Percentiles rank a stretch among this genome's conserved stretches.
phyloP scores from a whole-genome alignment of 768 basidiomycete genomes.

The Leccinellum luteum region DNA sequence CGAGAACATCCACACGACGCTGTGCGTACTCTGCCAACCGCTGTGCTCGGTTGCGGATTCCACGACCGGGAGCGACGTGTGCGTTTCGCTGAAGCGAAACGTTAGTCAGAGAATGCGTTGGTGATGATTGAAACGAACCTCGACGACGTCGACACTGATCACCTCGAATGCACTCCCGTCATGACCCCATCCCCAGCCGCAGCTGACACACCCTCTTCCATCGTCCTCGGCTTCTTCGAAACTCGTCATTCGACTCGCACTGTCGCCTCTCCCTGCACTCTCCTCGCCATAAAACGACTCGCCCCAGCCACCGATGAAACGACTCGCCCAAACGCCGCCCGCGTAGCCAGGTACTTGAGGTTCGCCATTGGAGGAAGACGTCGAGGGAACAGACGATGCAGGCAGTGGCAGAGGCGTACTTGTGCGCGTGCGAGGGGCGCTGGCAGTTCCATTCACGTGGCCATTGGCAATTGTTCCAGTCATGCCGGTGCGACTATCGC shows the following conservation, averaged over 20 bases:
- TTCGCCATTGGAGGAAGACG: conserved; percentile 27
- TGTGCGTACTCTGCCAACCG: conserved; percentile 65
- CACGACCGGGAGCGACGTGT: conserved; percentile 51
- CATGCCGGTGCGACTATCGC: conserved; percentile 17
- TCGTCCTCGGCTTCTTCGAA: conserved; percentile 50
- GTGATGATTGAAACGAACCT: conserved; percentile 44
- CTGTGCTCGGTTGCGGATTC: conserved; percentile 61
- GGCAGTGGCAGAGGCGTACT: conserved; percentile 26
- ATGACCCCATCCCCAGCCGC: conserved; percentile 75
- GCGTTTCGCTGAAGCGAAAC: conserved; percentile 43
- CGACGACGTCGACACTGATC: conserved; percentile 57
- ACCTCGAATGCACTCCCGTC: conserved; percentile 78
- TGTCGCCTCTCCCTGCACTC: conserved; percentile 29
- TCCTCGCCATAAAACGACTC: conserved; percentile 33
- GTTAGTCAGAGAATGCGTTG: conserved; percentile 3
- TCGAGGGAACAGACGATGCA: conserved; percentile 21
- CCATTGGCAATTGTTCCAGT: conserved; percentile 21
- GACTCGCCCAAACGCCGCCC: conserved; percentile 33
- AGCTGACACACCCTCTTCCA: conserved; percentile 60
- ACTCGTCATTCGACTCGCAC: conserved; percentile 23
- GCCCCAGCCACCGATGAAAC: conserved; percentile 45
- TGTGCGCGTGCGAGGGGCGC: conserved; percentile 30
- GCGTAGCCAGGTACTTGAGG: conserved; percentile 24
- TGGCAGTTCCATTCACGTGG: conserved; percentile 31
- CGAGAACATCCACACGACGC: conserved; percentile 49